Base-by-base conservation (phyloP, 768 basidiomycete genomes). In the Hericium alpestre region DNA sequence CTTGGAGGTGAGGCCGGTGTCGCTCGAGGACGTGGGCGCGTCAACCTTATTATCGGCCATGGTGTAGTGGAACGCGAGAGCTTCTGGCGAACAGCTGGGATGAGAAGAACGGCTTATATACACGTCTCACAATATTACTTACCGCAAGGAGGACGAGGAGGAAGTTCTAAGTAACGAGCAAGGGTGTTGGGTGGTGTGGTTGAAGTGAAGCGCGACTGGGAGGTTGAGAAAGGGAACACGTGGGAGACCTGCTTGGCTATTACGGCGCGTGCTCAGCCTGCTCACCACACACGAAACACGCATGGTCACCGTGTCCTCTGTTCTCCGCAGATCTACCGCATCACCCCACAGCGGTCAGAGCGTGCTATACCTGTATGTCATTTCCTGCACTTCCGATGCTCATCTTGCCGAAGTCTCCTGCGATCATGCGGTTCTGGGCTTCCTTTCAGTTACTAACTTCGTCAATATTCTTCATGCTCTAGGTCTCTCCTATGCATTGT, bases 1-100 rank as follows among this genome's bases (percentile, higher is more conserved):
- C 55, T 64, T 65, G 13, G 65, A 57, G 56, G 69, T 68, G 51
- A 78, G 75, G 60, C 71, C 71, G 55, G 77, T 71, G 62, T 85
- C 82, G 64, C 77, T 76, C 58, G 81, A 78, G 37, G 78, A 69
- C 47, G 82, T 79, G 57, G 76, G 77, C 66, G 76, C 78, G 69
- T 86, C 82, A 69, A 76, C 68, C 71, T 80, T 82, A 60, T 71
- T 83, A 60, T 71, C 70, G 57, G 67, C 61, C 70, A 71, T 70
- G 54, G 59, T 41, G 57, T 2, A 4, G 49, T 51, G 49, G 22
- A 13, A 25, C 15, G 18, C 27, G 23, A 25, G 22, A 22, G 27
- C 20, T 22, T 51, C 27, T 51, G 43, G 23, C 20, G 43, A 18
- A 46, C 2, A 3, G 49, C 9, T 4, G 49, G 25, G 3, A 23